Evolutionary conservation across 352 stramenopile species (phyloP).

Genomic region (Phytophthora hybrid): DNA sequence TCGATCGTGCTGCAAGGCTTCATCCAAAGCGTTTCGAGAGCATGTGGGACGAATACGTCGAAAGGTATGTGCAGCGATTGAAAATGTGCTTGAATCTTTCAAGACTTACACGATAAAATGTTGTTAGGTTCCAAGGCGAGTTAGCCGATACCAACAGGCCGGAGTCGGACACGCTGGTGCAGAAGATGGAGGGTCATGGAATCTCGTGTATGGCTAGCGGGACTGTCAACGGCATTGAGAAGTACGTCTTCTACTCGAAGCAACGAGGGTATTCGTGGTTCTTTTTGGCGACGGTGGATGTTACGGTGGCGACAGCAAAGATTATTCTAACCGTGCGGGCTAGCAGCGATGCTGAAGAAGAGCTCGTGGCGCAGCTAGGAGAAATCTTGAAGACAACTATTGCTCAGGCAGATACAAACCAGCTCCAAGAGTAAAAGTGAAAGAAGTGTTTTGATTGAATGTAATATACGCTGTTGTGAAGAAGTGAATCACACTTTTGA

Average conservation of each 20-base stretch:
- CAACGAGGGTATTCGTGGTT: conserved; percentile 53
- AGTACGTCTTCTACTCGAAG: conserved; percentile 85
- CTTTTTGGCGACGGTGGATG: conserved; percentile 65
- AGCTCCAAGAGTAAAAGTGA: background rate
- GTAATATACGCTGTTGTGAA: conserved; percentile 38
- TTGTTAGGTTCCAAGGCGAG: conserved; percentile 42
- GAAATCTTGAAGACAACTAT: conserved; percentile 42
- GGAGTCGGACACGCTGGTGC: conserved; percentile 43
- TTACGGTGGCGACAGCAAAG: conserved; percentile 49
- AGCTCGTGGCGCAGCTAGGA: conserved; percentile 57
- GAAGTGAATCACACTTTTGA: conserved; percentile 14
- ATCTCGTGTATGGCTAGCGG: conserved; percentile 80
- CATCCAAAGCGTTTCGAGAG: conserved; percentile 78
- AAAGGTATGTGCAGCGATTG: conserved; percentile 47
- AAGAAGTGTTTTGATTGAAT: conserved; percentile 32
- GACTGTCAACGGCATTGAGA: conserved; percentile 70
- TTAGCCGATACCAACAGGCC: conserved; percentile 29
- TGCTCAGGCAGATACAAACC: conserved; percentile 5
- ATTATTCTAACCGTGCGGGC: conserved; percentile 55
- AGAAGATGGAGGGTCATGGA: conserved; percentile 51
- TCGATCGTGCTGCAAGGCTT: conserved; percentile 55
- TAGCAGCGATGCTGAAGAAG: conserved; percentile 56
- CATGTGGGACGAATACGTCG: conserved; percentile 81
- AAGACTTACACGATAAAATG: background rate
- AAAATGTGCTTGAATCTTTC: background rate